phyloP scores from a whole-genome alignment of 345 rosid genomes.

The Adansonia digitata region DNA sequence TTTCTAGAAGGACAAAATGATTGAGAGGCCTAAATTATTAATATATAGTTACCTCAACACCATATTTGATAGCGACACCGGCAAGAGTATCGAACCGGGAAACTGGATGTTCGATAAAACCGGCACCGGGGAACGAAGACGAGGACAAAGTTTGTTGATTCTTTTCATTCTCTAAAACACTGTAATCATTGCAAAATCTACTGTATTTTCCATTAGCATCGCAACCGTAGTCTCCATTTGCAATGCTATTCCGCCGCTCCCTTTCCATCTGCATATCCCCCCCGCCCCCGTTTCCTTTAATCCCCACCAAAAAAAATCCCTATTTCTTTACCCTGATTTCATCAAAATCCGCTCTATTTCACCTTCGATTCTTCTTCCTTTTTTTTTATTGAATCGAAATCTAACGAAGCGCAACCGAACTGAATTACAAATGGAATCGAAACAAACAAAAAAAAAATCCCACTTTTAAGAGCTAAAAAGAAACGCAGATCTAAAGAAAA shows the following conservation, averaged over 20 bases:
- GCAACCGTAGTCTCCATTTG: conserved; percentile 22
- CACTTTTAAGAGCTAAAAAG: neutral
- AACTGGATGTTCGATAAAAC: conserved; percentile 58
- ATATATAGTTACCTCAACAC: conserved; percentile 63
- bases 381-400: neutral
- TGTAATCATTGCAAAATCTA: conserved; percentile 21
- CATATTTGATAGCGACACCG: conserved; percentile 89
- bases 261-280: conserved; percentile 36
- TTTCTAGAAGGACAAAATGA: neutral
- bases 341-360: neutral
- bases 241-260: conserved; percentile 25
- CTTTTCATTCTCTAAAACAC: conserved; percentile 17
- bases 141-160: conserved; percentile 32
- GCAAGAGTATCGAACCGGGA: conserved; percentile 87
- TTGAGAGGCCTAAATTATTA: neutral
- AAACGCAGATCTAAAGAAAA: conserved; percentile 11
- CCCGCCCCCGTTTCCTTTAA: neutral
- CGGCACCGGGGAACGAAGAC: conserved; percentile 27
- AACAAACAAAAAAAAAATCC: neutral
- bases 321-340: conserved; percentile 2
- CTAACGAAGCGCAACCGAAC: no score
- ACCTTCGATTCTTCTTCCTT: neutral
- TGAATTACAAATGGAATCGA: no score
- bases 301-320: neutral
- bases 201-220: conserved; percentile 4